phyloP scores from a whole-genome alignment of 164 flowering plant species.

The Tetrastigma voinierianum region DNA sequence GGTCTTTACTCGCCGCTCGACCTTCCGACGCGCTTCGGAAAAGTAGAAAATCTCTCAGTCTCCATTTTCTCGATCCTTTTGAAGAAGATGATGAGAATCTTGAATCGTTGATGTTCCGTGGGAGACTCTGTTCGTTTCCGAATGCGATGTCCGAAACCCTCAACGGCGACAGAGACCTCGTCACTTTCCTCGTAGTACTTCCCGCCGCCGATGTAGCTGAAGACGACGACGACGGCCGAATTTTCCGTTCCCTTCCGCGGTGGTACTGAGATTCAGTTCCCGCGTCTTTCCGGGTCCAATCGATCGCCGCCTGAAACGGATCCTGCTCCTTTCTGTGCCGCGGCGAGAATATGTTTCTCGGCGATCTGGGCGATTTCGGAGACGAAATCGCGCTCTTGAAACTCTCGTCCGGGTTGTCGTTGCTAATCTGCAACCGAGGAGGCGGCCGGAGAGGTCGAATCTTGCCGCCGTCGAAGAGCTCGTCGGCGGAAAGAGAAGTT shows the following conservation, averaged over 20 bases:
- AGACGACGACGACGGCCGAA: background rate
- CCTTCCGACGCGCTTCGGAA: conserved; percentile 83
- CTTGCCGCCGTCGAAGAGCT: conserved; percentile 63
- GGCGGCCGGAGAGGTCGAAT: conserved; percentile 54
- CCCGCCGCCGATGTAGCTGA: conserved; percentile 3
- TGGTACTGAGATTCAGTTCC: background rate
- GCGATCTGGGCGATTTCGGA: conserved; percentile 10
- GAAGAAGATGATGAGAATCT: conserved; percentile 10
- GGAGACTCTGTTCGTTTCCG: conserved; percentile 14
- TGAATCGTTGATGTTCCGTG: conserved; percentile 7
- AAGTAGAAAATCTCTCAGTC: conserved; percentile 49
- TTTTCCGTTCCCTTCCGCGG: conserved; percentile 24
- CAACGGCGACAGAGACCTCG: conserved; percentile 51
- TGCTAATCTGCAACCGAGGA: conserved; percentile 13
- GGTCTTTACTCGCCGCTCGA: conserved; percentile 26
- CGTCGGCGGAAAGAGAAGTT: conserved; percentile 49
- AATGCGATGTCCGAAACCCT: conserved; percentile 40
- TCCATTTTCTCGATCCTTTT: conserved; percentile 45
- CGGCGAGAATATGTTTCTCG: conserved; percentile 11
- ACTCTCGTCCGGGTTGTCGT: background rate
- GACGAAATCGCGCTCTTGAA: conserved; percentile 10
- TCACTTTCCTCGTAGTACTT: conserved; percentile 25
- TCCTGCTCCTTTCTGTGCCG: conserved; percentile 25
- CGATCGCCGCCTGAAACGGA: conserved; percentile 34
- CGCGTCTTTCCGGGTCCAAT: conserved; percentile 14